A percentile compares a stretch with the other conserved stretches of the same genome.
phyloP scores from a whole-genome alignment of 257 asterid genomes.

The Nicotiana sylvestris region DNA sequence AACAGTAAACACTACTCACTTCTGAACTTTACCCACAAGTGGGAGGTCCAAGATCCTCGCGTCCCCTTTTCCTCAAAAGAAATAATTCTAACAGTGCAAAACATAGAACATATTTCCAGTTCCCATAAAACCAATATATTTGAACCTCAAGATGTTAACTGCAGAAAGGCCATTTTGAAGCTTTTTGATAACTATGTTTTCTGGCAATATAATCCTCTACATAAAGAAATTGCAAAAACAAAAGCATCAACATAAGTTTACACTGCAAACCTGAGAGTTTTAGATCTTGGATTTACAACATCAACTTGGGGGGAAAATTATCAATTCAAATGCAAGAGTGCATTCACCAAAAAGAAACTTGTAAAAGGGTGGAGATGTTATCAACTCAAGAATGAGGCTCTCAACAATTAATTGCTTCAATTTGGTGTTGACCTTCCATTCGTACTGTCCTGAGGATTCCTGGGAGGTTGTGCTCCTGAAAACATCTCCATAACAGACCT shows the following conservation, averaged over 20 bases:
- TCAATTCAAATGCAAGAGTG: not conserved
- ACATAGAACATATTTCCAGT: not conserved
- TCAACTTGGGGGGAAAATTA: not conserved
- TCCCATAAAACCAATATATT: not conserved
- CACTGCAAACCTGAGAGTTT: conserved; percentile 10
- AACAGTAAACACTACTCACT: no score
- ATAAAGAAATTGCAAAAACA: not conserved
- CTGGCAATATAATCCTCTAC: not conserved
- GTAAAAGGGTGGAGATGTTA: not conserved
- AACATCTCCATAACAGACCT: conserved; percentile 79
- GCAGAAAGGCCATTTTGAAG: not conserved
- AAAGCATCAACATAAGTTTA: not conserved
- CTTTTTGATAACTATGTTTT: not conserved
- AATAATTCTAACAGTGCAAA: not conserved
- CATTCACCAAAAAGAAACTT: not conserved
- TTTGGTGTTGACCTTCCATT: conserved; percentile 43
- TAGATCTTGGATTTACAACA: conserved; percentile 2
- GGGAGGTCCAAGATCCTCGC: not conserved
- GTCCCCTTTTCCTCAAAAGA: not conserved
- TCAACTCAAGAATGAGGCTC: conserved; percentile 9
- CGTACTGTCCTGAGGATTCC: conserved; percentile 34
- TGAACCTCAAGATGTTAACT: no score
- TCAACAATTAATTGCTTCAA: conserved; percentile 13
- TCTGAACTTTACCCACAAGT: not conserved
- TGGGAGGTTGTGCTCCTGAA: conserved; percentile 40